phyloP scores from a whole-genome alignment of 73 alveolate genomes.

The Stentor coeruleus region DNA sequence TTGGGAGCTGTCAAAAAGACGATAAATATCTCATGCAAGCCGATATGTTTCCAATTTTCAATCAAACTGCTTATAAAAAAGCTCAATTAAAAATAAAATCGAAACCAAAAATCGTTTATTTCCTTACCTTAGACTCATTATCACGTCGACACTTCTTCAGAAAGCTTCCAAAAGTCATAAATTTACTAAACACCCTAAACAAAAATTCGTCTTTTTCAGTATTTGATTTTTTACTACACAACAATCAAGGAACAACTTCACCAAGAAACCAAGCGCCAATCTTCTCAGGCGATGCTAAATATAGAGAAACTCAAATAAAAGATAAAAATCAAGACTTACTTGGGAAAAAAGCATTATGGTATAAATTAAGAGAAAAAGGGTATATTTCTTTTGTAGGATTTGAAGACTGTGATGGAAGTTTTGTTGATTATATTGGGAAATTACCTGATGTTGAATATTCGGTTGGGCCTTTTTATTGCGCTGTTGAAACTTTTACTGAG shows the following conservation, averaged over 20 bases:
- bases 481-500: neutral
- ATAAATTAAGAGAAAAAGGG: neutral
- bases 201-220: neutral
- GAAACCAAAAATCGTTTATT: too few species aligned
- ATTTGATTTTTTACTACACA: neutral
- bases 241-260: neutral
- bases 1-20: too few species aligned
- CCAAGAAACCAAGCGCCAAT: neutral
- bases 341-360: slow-evolving; percentile 10
- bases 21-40: too few species aligned
- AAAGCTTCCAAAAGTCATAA: neutral
- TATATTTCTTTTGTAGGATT: neutral
- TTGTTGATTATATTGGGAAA: neutral
- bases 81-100: too few species aligned
- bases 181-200: neutral
- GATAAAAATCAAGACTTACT: neutral
- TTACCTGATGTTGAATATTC: neutral
- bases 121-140: too few species aligned
- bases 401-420: neutral
- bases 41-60: too few species aligned
- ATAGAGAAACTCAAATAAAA: neutral
- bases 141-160: too few species aligned
- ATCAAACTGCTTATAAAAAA: too few species aligned
- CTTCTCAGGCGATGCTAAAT: neutral
- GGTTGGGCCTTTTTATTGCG: slow-evolving; percentile 22